These are phyloP conservation scores for Actinidia arguta DNA, from an alignment of 179 eudicot species.

Conservation along the genomic window DNA sequence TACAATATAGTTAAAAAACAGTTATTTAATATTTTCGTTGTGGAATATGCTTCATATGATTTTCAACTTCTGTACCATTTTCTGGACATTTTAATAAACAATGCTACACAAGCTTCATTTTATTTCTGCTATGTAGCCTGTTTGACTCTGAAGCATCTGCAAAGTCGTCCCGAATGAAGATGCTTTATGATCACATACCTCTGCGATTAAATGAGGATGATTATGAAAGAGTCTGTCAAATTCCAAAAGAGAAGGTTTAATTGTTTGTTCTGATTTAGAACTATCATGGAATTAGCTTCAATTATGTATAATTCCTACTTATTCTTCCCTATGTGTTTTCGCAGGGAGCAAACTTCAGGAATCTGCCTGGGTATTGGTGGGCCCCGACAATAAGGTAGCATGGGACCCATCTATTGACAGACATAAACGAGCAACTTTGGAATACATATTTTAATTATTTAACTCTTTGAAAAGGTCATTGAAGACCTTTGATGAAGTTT, in stretches of 20 bases:
- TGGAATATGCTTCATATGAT: too few species aligned
- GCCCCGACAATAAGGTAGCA: constrained; percentile 46
- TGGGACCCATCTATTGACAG: constrained; percentile 51
- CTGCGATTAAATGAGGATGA: constrained; percentile 54
- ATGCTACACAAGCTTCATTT: too few species aligned
- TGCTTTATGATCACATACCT: constrained; percentile 59
- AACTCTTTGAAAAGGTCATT: too few species aligned
- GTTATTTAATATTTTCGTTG: too few species aligned
- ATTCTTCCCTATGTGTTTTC: not conserved
- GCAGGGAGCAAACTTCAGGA: constrained; percentile 72
- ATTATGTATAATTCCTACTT: not conserved
- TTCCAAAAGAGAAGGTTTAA: constrained; percentile 63
- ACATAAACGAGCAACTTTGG: too few species aligned
- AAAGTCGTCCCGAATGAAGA: constrained; percentile 1
- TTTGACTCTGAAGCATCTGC: too few species aligned
- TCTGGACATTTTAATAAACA: too few species aligned
- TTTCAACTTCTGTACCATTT: too few species aligned
- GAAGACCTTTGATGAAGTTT: too few species aligned
- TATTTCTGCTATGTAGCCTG: too few species aligned
- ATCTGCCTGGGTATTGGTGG: constrained; percentile 60
- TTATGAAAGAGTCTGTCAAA: constrained; percentile 44
- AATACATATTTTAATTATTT: too few species aligned
- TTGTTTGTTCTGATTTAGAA: not conserved
- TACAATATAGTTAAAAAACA: too few species aligned
- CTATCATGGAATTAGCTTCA: not conserved